Evolutionary conservation across 2,329 filamentous ascomycete genomes (phyloP), one percentile per base, ranked within the genome.

Genomic region (Neodidymelliopsis sp.): DNA sequence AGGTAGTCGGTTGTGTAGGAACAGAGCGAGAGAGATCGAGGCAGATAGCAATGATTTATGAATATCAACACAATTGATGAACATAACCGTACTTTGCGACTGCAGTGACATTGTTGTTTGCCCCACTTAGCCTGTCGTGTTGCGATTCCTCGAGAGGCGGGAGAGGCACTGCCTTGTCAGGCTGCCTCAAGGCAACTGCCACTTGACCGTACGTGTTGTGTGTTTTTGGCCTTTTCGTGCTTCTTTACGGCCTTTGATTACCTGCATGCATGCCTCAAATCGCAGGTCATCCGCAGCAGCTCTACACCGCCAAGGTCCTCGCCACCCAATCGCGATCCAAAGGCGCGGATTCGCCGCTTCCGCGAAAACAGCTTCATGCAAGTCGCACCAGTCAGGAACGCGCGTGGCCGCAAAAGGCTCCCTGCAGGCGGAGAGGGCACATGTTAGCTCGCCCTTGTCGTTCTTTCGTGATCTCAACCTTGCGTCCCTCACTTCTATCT

Each of bases 1-100:
- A 54, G 53, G 53, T 56, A 59, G 56, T 13, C 27, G 45, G 28
- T 49, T 41, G 49, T 42, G 37, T 46, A 42, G 49, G 49, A 52
- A 30, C 49, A 46, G 41, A 45, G 37, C 31, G 27, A 25, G 41
- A 40, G 36, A 41, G 13, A 41, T 25, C 25, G 23, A 47, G 20
- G 31, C 33, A 42, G 31, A 38, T 47, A 42, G 49, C 33, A 35
- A 52, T 28, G 42, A 42, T 22, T 52, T 37, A 38, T 36, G 49
- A 47, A 42, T 23, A 13, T 28, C 27, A 46, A 30, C 6, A 24
- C 42, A 16, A 30, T 24, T 31, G n/a, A 34, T 24, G 13, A 34
- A 8, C 24, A 34, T n/a, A 7, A 4, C 3, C 13, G 19, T 30
- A 10, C n/a, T n/a, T n/a, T n/a, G n/a, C n/a, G n/a, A n/a, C n/a